phyloP scores from a whole-genome alignment of 2,329 filamentous ascomycete species.

The Zymoseptoria crescenta region DNA sequence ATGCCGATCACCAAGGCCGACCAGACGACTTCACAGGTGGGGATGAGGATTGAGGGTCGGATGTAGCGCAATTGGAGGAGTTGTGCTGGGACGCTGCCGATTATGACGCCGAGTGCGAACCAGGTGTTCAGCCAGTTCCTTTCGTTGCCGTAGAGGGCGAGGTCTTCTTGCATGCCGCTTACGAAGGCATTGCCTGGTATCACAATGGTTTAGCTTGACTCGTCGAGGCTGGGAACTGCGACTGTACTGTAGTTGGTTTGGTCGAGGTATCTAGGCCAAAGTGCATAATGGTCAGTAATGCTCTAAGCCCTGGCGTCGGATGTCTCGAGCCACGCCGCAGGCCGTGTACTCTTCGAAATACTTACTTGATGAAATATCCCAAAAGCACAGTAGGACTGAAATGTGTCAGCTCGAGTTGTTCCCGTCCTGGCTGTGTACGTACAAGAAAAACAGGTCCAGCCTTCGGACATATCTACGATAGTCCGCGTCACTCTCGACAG shows the following conservation, averaged over 20 bases:
- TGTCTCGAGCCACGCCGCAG: too few relatives aligned
- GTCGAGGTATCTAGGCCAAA: not conserved
- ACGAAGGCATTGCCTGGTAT: conserved; percentile 32
- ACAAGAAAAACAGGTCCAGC: conserved; percentile 10
- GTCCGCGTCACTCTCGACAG: conserved; percentile 7
- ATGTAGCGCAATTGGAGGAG: conserved; percentile 7
- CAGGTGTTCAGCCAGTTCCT: conserved; percentile 25
- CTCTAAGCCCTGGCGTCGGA: too few relatives aligned
- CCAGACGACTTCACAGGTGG: conserved; percentile 8
- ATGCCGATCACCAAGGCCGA: conserved; percentile 9
- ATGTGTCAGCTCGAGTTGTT: not conserved
- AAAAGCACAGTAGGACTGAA: conserved; percentile 2
- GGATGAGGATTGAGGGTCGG: conserved; percentile 7
- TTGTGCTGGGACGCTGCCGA: conserved; percentile 9
- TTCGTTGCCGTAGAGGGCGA: conserved; percentile 32
- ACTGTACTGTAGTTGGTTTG: not conserved
- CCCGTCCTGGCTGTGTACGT: not conserved
- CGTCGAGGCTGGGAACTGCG: not conserved
- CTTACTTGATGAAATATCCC: conserved; percentile 6
- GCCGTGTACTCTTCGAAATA: too few relatives aligned
- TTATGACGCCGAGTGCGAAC: conserved; percentile 12
- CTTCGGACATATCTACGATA: conserved; percentile 7
- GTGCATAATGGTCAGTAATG: too few relatives aligned
- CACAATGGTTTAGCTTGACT: not conserved
- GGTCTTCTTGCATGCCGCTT: conserved; percentile 36